Conservation (phyloP, 2,329 filamentous ascomycete species). For the Paraconiothyrium sp. region DNA sequence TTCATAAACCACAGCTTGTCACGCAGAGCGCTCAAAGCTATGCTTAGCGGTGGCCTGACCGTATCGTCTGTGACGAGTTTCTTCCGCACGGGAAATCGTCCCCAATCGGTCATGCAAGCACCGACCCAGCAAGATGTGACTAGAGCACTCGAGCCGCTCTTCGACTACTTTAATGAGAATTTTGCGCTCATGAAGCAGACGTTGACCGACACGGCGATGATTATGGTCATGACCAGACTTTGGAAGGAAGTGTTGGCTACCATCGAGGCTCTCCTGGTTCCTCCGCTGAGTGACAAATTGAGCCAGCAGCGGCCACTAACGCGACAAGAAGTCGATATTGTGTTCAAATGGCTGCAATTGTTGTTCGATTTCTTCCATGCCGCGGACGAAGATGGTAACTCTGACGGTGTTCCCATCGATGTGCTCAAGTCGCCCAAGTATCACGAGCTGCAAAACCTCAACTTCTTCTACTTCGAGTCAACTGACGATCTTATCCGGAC, state of each 20-base stretch:
- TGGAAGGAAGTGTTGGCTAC: conserved; percentile 98
- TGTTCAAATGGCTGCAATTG: conserved; percentile 92
- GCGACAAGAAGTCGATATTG: conserved; percentile 90
- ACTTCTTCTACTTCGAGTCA: conserved; percentile 98
- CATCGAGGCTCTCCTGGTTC: conserved; percentile 88
- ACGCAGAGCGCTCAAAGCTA: conserved; percentile 76
- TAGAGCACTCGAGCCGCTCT: conserved; percentile 82
- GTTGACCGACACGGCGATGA: conserved; percentile 93
- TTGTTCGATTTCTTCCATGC: conserved; percentile 96
- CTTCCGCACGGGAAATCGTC: conserved; percentile 60
- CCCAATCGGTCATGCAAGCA: conserved; percentile 60
- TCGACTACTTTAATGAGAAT: conserved; percentile 97
- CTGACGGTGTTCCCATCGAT: conserved; percentile 87
- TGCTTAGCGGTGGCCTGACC: conserved; percentile 77
- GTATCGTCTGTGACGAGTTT: conserved; percentile 79
- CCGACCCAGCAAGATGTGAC: conserved; percentile 79
- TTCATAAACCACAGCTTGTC: conserved; percentile 94
- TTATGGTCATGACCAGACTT: conserved; percentile 94
- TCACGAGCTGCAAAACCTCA: conserved; percentile 93
- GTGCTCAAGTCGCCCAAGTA: conserved; percentile 97
- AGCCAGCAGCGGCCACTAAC: conserved; percentile 84
- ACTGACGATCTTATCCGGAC: conserved; percentile 91
- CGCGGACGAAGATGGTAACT: conserved; percentile 84
- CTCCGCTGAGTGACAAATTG: conserved; percentile 92
- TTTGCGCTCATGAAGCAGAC: conserved; percentile 99